Evolutionary conservation across 2,329 filamentous ascomycete species (phyloP).

Genomic region (Colletotrichum euphorbiae): DNA sequence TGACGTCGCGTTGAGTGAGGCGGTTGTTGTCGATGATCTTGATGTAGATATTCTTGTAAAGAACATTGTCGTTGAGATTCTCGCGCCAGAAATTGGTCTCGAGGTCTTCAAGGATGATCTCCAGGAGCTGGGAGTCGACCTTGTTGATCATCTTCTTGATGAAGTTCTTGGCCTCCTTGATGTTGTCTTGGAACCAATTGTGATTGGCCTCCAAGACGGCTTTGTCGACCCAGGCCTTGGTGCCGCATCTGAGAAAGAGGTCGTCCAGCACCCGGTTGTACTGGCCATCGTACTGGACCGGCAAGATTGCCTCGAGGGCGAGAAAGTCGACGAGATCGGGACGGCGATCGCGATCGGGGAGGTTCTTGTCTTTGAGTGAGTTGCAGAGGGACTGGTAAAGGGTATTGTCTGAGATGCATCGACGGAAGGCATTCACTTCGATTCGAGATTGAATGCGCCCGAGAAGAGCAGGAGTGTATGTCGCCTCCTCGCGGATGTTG

Average conservation of each 20-base stretch:
- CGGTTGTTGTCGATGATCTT: slow-evolving; percentile 21
- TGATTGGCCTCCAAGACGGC: slow-evolving; percentile 34
- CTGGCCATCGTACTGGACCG: slow-evolving; percentile 36
- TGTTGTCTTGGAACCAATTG: slow-evolving; percentile 31
- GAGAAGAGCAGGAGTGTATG: slow-evolving; percentile 29
- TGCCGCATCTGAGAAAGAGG: slow-evolving; percentile 31
- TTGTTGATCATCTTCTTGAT: slow-evolving; percentile 19
- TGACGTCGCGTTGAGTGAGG: slow-evolving; percentile 35
- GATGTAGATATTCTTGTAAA: slow-evolving; percentile 7
- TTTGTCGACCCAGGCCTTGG: slow-evolving; percentile 27
- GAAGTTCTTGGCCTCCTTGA: slow-evolving; percentile 15
- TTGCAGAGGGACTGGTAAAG: slow-evolving; percentile 37
- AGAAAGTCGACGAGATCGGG: slow-evolving; percentile 38
- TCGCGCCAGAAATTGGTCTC: slow-evolving; percentile 35
- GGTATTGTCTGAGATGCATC: slow-evolving; percentile 39
- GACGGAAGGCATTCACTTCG: slow-evolving; percentile 33
- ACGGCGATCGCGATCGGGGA: slow-evolving; percentile 30
- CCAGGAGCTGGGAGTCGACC: slow-evolving; percentile 29
- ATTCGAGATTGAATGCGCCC: slow-evolving; percentile 30
- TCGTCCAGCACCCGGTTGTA: slow-evolving; percentile 37
- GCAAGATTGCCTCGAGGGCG: slow-evolving; percentile 37
- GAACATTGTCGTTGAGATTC: slow-evolving; percentile 3
- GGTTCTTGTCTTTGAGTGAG: slow-evolving; percentile 36
- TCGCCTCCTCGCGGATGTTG: slow-evolving; percentile 22
- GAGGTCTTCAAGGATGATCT: slow-evolving; percentile 38